Percentiles rank a stretch among this genome's conserved stretches.
Conservation (phyloP, 306 rosid species). For the Vachellia collinsii region DNA sequence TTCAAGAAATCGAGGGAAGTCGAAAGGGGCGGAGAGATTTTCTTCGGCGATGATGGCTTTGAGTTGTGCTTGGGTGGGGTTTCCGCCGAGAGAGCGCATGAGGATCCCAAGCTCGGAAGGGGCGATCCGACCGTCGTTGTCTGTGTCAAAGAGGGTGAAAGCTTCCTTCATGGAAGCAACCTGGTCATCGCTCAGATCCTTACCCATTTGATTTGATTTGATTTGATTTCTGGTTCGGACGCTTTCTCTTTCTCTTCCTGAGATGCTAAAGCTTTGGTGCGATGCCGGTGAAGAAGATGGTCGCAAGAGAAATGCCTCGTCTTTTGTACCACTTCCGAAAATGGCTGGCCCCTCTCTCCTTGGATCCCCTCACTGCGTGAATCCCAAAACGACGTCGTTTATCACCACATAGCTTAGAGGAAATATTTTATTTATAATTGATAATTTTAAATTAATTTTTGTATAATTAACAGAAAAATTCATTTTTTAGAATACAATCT, state of each 20-base stretch:
- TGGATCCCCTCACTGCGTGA: background rate
- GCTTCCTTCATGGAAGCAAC: conserved; percentile 93
- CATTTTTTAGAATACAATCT: too few species aligned
- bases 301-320: background rate
- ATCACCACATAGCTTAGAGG: background rate
- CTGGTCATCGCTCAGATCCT: conserved; percentile 95
- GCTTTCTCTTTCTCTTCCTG: background rate
- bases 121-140: conserved; percentile 86
- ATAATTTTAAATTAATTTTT: too few species aligned
- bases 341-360: background rate
- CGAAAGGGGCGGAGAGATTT: conserved; percentile 62
- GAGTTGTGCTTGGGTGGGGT: conserved; percentile 97
- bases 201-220: conserved; percentile 38
- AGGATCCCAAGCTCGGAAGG: conserved; percentile 95
- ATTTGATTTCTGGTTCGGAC: conserved; percentile 34
- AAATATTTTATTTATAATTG: too few species aligned
- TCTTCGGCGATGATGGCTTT: conserved; percentile 69
- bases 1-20: conserved; percentile 62
- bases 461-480: too few species aligned
- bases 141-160: conserved; percentile 88
- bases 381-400: background rate
- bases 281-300: background rate
- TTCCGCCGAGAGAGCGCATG: conserved; percentile 94
- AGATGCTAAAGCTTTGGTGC: background rate
- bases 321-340: background rate